A percentile compares a stretch with the other conserved stretches of the same genome.
Evolutionary conservation across 495 filamentous ascomycete species (phyloP).

Genomic region (Penicillium malachiteum): DNA sequence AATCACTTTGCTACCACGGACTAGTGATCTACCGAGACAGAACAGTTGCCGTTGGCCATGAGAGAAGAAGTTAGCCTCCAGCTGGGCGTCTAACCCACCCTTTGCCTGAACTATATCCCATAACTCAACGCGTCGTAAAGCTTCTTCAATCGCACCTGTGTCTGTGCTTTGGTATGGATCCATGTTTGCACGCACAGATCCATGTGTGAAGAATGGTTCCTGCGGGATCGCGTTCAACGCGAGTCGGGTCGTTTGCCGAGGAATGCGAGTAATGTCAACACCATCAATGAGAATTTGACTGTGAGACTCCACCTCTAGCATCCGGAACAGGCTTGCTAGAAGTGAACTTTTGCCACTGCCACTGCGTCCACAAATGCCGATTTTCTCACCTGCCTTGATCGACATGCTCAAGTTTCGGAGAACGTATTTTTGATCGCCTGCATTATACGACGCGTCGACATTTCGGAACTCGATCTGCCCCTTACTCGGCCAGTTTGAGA

Average conservation of each 20-base stretch:
- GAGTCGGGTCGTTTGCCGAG: constrained; percentile 15
- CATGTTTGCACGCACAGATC: constrained; percentile 32
- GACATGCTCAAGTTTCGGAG: constrained; percentile 2
- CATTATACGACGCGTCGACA: constrained; percentile 6
- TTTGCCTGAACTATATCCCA: constrained; percentile 13
- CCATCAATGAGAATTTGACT: constrained; percentile 17
- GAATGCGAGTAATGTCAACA: constrained; percentile 10
- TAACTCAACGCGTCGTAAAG: constrained; percentile 21
- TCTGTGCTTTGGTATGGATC: constrained; percentile 23
- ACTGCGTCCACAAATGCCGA: constrained; percentile 24
- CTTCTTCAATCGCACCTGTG: constrained; percentile 17
- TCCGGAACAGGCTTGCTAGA: constrained; percentile 25
- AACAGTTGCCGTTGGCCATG: constrained; percentile 47
- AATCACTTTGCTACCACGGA: constrained; percentile 18
- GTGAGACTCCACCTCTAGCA: constrained; percentile 21
- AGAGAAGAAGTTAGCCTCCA: constrained; percentile 16
- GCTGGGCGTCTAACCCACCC: constrained; percentile 21
- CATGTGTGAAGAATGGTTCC: constrained; percentile 32
- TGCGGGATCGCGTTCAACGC: constrained; percentile 35
- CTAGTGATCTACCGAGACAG: constrained; percentile 25
- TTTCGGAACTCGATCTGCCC: constrained; percentile 7
- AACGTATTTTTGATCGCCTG: not conserved
- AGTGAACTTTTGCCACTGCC: constrained; percentile 37
- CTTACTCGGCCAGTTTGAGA: constrained; percentile 2
- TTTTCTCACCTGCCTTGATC: constrained; percentile 2